phyloP scores from a whole-genome alignment of 768 basidiomycete genomes.

The Mycena vulgaris region DNA sequence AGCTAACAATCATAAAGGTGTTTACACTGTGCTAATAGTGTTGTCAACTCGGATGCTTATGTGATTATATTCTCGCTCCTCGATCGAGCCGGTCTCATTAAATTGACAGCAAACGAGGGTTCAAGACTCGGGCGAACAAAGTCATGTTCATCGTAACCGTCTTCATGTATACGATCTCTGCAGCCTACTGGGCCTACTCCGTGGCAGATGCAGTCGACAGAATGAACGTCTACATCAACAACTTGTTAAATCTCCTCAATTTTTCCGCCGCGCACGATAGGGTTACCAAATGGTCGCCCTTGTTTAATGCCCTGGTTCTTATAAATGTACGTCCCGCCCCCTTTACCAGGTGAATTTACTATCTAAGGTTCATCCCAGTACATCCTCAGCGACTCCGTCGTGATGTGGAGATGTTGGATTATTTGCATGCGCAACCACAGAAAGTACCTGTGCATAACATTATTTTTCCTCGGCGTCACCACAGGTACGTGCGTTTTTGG shows the following conservation, averaged over 20 bases:
- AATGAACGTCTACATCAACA: not conserved
- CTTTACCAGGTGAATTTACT: too few species aligned
- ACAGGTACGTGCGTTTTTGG: not conserved
- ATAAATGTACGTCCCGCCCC: not conserved
- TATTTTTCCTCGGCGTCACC: constrained; percentile 17
- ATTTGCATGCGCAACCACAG: constrained; percentile 8
- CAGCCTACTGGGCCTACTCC: constrained; percentile 24
- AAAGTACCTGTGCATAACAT: constrained; percentile 22
- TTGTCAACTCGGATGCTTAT: constrained; percentile 30
- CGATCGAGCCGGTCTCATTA: not conserved
- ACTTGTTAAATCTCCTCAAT: not conserved
- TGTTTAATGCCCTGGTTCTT: constrained; percentile 15
- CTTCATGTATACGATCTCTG: constrained; percentile 24
- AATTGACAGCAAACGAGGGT: constrained; percentile 20
- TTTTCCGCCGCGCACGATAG: not conserved
- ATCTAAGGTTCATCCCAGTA: constrained; percentile 5
- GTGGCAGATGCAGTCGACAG: constrained; percentile 21
- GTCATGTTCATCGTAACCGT: constrained; percentile 15
- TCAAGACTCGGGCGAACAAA: constrained; percentile 16
- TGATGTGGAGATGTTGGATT: constrained; percentile 29
- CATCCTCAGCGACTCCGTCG: constrained; percentile 22
- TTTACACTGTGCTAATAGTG: constrained; percentile 16
- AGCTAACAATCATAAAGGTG: not conserved
- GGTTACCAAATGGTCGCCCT: constrained; percentile 23
- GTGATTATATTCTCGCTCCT: not conserved